Evolutionary conservation across 257 asterid genomes (phyloP).

Genomic region (Solanum etuberosum): DNA sequence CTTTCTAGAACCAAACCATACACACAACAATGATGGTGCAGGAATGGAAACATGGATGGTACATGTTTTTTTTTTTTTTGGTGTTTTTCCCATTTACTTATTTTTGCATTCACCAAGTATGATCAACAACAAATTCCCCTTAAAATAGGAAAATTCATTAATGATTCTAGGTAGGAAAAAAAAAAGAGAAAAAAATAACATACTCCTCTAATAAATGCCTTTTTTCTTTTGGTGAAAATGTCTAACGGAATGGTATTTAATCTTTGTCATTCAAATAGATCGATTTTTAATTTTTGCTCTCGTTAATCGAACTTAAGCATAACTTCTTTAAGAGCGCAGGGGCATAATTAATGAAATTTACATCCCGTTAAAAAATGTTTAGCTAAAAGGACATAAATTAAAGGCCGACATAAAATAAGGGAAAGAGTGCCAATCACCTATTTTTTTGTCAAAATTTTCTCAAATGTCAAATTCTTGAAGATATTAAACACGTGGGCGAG

Average conservation of each 20-base stretch:
- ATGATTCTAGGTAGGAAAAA: not conserved
- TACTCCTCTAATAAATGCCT: not conserved
- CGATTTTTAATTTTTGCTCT: not conserved
- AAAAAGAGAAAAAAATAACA: not conserved
- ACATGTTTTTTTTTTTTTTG: not conserved
- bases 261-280: no score
- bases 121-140: not conserved
- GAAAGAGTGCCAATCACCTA: not conserved
- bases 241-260: not conserved
- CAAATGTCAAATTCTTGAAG: not conserved
- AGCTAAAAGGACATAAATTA: not conserved
- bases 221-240: not conserved
- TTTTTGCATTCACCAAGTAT: not conserved
- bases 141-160: not conserved
- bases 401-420: not conserved
- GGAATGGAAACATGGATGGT: not conserved
- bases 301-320: not conserved
- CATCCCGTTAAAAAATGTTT: not conserved
- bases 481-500: not conserved
- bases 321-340: not conserved
- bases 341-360: not conserved
- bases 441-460: not conserved
- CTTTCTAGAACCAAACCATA: not conserved
- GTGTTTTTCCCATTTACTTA: not conserved
- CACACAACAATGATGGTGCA: not conserved